Percentiles rank a stretch among this genome's conserved stretches.
These are phyloP conservation scores for Elongisporangium senticosum DNA, from an alignment of 352 stramenopile genomes.

Conservation along the genomic window DNA sequence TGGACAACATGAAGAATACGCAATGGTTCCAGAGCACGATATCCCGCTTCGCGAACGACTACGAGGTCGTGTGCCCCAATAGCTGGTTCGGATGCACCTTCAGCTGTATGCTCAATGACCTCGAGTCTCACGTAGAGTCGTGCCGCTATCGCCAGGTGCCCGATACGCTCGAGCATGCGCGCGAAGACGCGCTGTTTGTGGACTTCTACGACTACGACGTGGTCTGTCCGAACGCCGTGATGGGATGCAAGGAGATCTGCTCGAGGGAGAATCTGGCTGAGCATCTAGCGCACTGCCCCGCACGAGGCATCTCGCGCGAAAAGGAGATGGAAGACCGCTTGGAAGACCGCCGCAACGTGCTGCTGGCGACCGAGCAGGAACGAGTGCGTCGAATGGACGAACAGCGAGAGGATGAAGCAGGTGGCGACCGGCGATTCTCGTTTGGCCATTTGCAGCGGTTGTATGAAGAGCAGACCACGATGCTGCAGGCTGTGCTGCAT, in stretches of 20 bases:
- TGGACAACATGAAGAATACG: conserved; percentile 88
- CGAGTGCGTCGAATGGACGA: conserved; percentile 67
- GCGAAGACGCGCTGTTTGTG: conserved; percentile 38
- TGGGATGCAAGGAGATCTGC: conserved; percentile 78
- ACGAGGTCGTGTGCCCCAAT: conserved; percentile 83
- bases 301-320: conserved; percentile 65
- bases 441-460: conserved; percentile 68
- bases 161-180: conserved; percentile 60
- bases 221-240: conserved; percentile 76
- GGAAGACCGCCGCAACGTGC: conserved; percentile 56
- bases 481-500: conserved; percentile 74
- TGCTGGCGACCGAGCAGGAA: conserved; percentile 70
- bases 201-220: conserved; percentile 82
- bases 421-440: conserved; percentile 22
- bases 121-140: conserved; percentile 57
- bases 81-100: conserved; percentile 84
- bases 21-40: conserved; percentile 87
- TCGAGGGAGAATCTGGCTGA: conserved; percentile 58
- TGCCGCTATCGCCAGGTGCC: conserved; percentile 77
- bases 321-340: conserved; percentile 76
- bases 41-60: conserved; percentile 68
- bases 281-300: conserved; percentile 58
- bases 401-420: conserved; percentile 9
- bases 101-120: conserved; percentile 78
- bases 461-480: conserved; percentile 74